Evolutionary conservation across 78 protist genomes (phyloP).

Genomic region (Isochrysis galbana): DNA sequence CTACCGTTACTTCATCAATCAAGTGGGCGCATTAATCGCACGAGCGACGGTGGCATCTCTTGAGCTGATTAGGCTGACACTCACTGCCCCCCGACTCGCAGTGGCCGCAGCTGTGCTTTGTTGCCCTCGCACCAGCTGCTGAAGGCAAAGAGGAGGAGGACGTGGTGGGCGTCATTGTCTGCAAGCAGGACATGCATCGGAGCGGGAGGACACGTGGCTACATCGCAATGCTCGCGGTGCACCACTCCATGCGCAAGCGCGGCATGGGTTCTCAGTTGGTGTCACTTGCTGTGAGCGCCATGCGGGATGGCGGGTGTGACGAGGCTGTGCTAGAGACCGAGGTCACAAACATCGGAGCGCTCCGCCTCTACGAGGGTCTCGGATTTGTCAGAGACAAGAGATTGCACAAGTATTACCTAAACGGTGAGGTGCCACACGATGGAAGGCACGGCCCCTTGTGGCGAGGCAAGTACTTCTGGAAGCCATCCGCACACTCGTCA

Average conservation of each 20-base stretch:
- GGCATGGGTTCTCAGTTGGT: constrained; percentile 62
- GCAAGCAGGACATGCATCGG: constrained; percentile 37
- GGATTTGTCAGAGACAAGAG: constrained; percentile 84
- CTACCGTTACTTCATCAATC: constrained; percentile 85
- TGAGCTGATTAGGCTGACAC: no score
- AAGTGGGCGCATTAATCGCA: no score
- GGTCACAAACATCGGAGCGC: constrained; percentile 72
- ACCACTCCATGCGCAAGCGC: constrained; percentile 58
- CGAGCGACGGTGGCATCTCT: no score
- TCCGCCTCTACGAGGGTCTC: constrained; percentile 74
- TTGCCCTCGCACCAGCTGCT: neutral
- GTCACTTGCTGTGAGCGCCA: constrained; percentile 13
- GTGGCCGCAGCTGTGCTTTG: constrained; percentile 36
- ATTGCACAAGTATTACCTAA: constrained; percentile 73
- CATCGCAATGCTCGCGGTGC: constrained; percentile 83
- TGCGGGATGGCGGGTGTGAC: neutral
- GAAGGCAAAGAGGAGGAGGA: neutral
- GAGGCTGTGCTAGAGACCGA: constrained; percentile 84
- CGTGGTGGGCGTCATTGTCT: constrained; percentile 37
- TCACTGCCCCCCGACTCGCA: no score
- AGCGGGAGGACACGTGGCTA: constrained; percentile 70
- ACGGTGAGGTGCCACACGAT: neutral
- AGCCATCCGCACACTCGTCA: neutral
- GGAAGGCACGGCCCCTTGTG: neutral
- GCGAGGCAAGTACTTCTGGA: neutral